Percentiles rank a stretch among this genome's conserved stretches.
phyloP scores from a whole-genome alignment of 805 yeast species.

The Candida orba region DNA sequence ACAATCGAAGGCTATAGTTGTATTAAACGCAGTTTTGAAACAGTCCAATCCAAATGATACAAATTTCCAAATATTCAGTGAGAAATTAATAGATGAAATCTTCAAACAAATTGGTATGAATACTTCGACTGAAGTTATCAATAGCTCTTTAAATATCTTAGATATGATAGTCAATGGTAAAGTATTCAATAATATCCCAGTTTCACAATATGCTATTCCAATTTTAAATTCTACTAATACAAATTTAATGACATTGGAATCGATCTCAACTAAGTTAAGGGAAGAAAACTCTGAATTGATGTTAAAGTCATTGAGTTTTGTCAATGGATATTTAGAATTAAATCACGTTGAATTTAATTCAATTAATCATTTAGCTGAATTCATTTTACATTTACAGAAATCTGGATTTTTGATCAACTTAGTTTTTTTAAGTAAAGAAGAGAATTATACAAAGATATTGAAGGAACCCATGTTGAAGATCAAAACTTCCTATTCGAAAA shows the following conservation, averaged over 20 bases:
- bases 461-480: conserved; percentile 9
- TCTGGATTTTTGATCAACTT: conserved; percentile 39
- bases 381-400: conserved; percentile 40
- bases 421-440: conserved; percentile 33
- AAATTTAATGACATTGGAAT: conserved; percentile 12
- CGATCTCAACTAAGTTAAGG: conserved; percentile 13
- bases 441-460: conserved; percentile 9
- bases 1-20: conserved; percentile 46
- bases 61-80: conserved; percentile 32
- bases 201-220: conserved; percentile 12
- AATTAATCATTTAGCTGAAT: conserved; percentile 28
- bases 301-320: conserved; percentile 14
- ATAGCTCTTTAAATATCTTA: conserved; percentile 36
- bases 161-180: conserved; percentile 17
- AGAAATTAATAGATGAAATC: conserved; percentile 32
- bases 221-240: conserved; percentile 14
- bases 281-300: conserved; percentile 20
- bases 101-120: conserved; percentile 35
- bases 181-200: conserved; percentile 13
- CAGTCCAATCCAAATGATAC: conserved; percentile 34
- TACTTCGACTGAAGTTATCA: conserved; percentile 31
- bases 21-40: conserved; percentile 46
- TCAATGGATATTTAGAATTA: conserved; percentile 15
- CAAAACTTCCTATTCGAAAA: conserved; percentile 6
- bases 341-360: conserved; percentile 17